Conservation (phyloP, 2,329 filamentous ascomycete species). For the Pyrenochaeta sp. region DNA sequence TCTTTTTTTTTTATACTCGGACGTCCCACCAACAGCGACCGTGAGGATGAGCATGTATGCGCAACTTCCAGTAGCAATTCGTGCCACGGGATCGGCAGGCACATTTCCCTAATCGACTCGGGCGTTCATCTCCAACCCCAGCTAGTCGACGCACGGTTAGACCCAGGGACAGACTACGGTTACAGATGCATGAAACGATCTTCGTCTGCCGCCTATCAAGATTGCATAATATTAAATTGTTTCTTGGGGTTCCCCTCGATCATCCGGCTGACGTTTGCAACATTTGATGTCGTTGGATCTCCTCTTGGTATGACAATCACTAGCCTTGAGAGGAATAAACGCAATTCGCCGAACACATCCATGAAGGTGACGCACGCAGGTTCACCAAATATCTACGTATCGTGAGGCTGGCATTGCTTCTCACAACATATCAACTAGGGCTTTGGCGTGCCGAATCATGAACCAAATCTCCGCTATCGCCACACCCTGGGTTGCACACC, state of each 20-base stretch:
- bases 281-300: neutral
- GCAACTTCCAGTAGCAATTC: neutral
- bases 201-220: constrained; percentile 3
- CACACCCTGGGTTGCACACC: constrained; percentile 8
- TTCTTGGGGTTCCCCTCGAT: neutral
- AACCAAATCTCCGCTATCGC: constrained; percentile 26
- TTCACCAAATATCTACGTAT: neutral
- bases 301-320: neutral
- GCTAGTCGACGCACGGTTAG: constrained; percentile 5
- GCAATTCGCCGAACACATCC: neutral
- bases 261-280: neutral
- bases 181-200: constrained; percentile 3
- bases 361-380: neutral
- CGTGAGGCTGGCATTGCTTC: neutral
- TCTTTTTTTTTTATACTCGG: neutral
- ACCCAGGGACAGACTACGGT: constrained; percentile 1
- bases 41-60: constrained; percentile 4
- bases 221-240: neutral
- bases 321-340: neutral
- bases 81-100: constrained; percentile 7
- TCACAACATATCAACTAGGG: neutral
- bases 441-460: constrained; percentile 11
- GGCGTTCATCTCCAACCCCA: constrained; percentile 10
- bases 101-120: constrained; percentile 3
- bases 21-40: neutral